Evolutionary conservation across 179 eudicot genomes (phyloP).

Genomic region (Vitellaria paradoxa): DNA sequence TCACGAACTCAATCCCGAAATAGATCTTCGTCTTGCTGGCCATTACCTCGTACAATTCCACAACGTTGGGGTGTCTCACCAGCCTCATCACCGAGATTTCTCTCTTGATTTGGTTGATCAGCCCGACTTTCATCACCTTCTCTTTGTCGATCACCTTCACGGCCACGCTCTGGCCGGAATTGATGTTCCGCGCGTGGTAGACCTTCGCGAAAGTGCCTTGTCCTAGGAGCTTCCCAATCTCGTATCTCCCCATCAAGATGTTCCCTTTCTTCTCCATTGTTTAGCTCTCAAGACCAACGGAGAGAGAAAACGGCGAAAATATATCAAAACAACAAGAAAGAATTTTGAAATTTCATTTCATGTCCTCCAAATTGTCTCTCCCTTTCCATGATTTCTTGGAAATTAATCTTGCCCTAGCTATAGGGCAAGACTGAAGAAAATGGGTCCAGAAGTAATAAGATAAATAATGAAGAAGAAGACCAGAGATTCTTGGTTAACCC

Average conservation of each 20-base stretch:
- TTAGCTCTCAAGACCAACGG: background rate
- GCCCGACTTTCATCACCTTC: conserved; percentile 50
- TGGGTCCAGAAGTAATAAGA: background rate
- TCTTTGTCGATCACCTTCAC: conserved; percentile 68
- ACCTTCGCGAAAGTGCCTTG: conserved; percentile 86
- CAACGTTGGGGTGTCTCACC: conserved; percentile 66
- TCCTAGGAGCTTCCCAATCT: conserved; percentile 63
- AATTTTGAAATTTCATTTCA: background rate
- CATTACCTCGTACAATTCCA: conserved; percentile 80
- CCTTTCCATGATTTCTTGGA: background rate
- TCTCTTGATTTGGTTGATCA: conserved; percentile 70
- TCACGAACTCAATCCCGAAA: conserved; percentile 75
- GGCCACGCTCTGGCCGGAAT: conserved; percentile 53
- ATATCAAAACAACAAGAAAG: background rate
- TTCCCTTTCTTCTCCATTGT: conserved; percentile 63
- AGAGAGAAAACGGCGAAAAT: background rate
- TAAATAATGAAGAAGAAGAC: background rate
- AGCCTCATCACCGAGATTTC: conserved; percentile 79
- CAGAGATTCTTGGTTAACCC: background rate
- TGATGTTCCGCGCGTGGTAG: conserved; percentile 45
- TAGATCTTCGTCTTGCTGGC: conserved; percentile 79
- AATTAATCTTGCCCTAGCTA: conserved; percentile 7
- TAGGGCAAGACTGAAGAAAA: conserved; percentile 9
- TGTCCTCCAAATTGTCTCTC: background rate
- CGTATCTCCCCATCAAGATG: conserved; percentile 63